These are phyloP conservation scores for Botrytis byssoidea DNA, from an alignment of 2,329 filamentous ascomycete species.

Conservation along the genomic window DNA sequence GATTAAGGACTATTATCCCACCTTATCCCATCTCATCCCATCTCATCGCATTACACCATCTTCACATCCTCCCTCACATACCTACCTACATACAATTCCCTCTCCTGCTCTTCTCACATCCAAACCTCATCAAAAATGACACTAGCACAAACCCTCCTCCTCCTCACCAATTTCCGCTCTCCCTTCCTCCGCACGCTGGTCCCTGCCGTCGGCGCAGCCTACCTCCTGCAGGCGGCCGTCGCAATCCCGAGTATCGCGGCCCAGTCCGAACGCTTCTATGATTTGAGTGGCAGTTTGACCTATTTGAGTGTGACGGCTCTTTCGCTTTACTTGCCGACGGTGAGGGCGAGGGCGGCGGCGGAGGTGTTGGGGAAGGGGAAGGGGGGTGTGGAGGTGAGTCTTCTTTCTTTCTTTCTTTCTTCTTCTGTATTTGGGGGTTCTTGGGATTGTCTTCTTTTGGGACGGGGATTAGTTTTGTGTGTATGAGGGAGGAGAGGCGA, in stretches of 20 bases:
- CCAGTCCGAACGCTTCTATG: slow-evolving; percentile 66
- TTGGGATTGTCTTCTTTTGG: too few species aligned
- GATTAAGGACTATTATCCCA: background rate
- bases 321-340: background rate
- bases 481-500: background rate
- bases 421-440: background rate
- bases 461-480: background rate
- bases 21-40: too few species aligned
- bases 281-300: slow-evolving; percentile 44
- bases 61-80: too few species aligned
- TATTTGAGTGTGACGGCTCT: background rate
- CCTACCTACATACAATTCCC: too few species aligned
- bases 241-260: slow-evolving; percentile 60
- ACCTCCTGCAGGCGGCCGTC: slow-evolving; percentile 60
- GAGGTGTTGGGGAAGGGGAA: background rate
- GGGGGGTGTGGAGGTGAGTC: background rate
- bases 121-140: slow-evolving; percentile 27
- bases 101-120: too few species aligned
- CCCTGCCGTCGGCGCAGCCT: slow-evolving; percentile 60
- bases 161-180: slow-evolving; percentile 58
- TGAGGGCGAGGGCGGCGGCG: background rate
- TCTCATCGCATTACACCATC: too few species aligned
- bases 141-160: slow-evolving; percentile 50
- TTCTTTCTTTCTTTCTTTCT: background rate
- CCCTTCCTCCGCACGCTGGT: slow-evolving; percentile 62